These are phyloP conservation scores for Suhomyces xylopsoci DNA, from an alignment of 805 yeast genomes.

Conservation along the genomic window DNA sequence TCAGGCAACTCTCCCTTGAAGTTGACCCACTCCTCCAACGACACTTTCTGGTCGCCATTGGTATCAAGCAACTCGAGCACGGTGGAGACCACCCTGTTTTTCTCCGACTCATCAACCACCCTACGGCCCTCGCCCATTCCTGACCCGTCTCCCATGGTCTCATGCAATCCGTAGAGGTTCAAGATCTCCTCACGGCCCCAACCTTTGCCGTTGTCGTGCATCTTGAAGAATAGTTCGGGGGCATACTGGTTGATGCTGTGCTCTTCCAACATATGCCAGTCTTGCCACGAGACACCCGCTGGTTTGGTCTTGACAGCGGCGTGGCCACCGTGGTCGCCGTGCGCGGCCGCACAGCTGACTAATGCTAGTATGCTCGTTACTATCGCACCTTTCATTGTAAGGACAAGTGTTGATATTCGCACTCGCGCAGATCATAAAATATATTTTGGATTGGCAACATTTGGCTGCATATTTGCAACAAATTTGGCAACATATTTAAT, in stretches of 20 bases:
- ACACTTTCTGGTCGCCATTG: slow-evolving; percentile 61
- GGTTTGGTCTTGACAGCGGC: slow-evolving; percentile 30
- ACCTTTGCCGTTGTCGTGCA: slow-evolving; percentile 69
- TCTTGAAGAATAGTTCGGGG: slow-evolving; percentile 67
- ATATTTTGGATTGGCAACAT: neutral
- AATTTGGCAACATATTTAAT: neutral
- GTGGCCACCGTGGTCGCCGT: slow-evolving; percentile 5
- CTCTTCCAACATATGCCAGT: slow-evolving; percentile 89
- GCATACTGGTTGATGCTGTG: slow-evolving; percentile 76
- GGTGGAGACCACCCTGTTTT: slow-evolving; percentile 51
- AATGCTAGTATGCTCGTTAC: neutral
- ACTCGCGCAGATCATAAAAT: neutral
- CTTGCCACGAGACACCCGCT: slow-evolving; percentile 63
- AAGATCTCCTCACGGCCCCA: slow-evolving; percentile 64
- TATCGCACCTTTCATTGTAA: neutral
- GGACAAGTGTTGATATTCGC: neutral
- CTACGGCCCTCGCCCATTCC: slow-evolving; percentile 79
- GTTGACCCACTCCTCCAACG: slow-evolving; percentile 65
- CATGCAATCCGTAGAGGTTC: slow-evolving; percentile 78
- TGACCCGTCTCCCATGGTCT: slow-evolving; percentile 81
- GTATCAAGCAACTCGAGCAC: slow-evolving; percentile 63
- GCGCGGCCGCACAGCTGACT: neutral
- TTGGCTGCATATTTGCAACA: neutral
- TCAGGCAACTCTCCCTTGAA: slow-evolving; percentile 80
- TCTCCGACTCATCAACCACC: slow-evolving; percentile 49